Base-by-base conservation (phyloP, 1,139 yeast species). In the Kazachstania sp. region DNA sequence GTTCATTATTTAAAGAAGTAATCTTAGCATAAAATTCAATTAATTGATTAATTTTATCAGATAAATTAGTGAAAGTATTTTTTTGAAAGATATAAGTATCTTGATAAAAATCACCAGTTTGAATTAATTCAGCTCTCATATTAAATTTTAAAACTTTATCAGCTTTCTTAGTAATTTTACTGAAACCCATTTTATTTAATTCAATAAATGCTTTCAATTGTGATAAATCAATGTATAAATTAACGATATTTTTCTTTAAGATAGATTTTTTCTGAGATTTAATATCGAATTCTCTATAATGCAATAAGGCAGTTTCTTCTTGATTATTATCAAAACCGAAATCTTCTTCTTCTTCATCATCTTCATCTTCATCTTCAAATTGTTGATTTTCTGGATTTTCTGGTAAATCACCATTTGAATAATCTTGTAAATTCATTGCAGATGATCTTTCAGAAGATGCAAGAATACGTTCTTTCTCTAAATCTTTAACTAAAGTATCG, bases 121-220 rank as follows among this genome's bases (percentile, higher is more conserved):
- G 66, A 39, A 69, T 62, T 19, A 68, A 71, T 38, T 72, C 74
- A 29, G 68, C 63, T 59, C 75, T 78, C 44, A 75, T 70, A 37
- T 70, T 59, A 48, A 72, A 72, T 51, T 71, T 72, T 58, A 81
- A 66, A 4, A 81, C 77, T 63, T 81, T 82, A 61, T 82, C 88
- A 58, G 81, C 81, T 60, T 82, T 82, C 57, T 82, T 82, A 53
- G 79, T 71, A 19, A 84, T 84, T 54, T 82, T 82, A 49, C 74
- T 72, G 63, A 81, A 81, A 13, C 86, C 87, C 20, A 83, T 78
- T 50, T 76, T 74, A 61, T 82, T 82, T 55, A 82, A 70, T 57
- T 82, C 87, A 49, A 81, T 74, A 57, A 68, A 82, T 1, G 86
- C 79, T 56, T 81, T 80, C 51, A 82, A 68, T 59, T 82, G 86